Evolutionary conservation across 176 grass and related monocot species (phyloP).

Genomic region (Eleusine indica): DNA sequence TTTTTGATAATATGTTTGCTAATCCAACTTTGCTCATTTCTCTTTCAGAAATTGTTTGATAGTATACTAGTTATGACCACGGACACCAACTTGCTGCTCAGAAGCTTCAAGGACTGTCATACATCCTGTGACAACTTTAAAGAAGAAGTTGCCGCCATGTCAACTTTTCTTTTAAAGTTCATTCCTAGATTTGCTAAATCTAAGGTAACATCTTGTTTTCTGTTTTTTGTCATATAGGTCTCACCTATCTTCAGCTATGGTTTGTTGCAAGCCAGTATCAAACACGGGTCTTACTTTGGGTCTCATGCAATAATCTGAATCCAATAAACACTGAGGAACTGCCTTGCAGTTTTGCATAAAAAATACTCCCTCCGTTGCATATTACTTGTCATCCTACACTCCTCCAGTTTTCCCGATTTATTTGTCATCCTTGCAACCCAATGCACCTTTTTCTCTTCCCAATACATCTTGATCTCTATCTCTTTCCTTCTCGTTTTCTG

Average conservation of each 20-base stretch:
- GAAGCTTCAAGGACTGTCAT: slow-evolving; percentile 66
- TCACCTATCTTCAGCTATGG: not conserved
- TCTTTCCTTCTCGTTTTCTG: too few species aligned
- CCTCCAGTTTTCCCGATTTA: too few species aligned
- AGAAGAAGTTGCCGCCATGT: slow-evolving; percentile 53
- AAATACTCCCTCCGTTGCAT: too few species aligned
- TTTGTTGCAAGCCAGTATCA: slow-evolving; percentile 4
- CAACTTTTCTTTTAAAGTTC: slow-evolving; percentile 63
- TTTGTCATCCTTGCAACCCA: too few species aligned
- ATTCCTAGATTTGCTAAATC: slow-evolving; percentile 64
- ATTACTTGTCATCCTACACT: too few species aligned
- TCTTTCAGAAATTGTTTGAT: slow-evolving; percentile 70
- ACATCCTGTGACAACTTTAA: slow-evolving; percentile 47
- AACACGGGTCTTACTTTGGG: not conserved
- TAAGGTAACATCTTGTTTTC: slow-evolving; percentile 61
- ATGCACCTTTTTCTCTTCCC: too few species aligned
- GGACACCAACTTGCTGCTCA: slow-evolving; percentile 71
- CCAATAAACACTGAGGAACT: too few species aligned
- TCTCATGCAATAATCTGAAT: slow-evolving; percentile 13
- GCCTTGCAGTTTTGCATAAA: too few species aligned
- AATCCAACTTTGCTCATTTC: slow-evolving; percentile 9
- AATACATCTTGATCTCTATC: too few species aligned
- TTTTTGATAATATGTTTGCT: slow-evolving; percentile 45
- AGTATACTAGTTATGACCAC: slow-evolving; percentile 63
- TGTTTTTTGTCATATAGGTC: not conserved